These are phyloP conservation scores for Calamus simplicifolius DNA, from an alignment of 176 grass and related monocot genomes.

Conservation along the genomic window DNA sequence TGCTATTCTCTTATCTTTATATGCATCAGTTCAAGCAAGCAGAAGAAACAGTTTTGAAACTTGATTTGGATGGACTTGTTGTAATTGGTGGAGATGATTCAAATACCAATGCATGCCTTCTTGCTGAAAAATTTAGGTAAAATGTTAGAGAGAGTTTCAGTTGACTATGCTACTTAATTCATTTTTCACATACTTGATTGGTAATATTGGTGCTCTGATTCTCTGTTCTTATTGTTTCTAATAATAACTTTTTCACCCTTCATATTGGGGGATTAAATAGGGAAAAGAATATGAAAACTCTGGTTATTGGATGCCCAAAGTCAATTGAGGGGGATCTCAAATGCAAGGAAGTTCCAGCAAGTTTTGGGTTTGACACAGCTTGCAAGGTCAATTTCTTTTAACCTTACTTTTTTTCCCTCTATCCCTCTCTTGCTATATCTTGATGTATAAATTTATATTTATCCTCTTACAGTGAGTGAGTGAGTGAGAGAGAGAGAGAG, in stretches of 20 bases:
- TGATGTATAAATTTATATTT: too few relatives aligned
- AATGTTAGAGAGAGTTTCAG: background rate
- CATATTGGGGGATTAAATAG: conserved; percentile 29
- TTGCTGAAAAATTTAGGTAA: conserved; percentile 90
- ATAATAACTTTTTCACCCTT: background rate
- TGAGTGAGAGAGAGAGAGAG: too few relatives aligned
- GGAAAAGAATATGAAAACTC: conserved; percentile 78
- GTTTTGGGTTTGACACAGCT: conserved; percentile 99
- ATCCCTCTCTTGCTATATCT: too few relatives aligned
- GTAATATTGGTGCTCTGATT: background rate
- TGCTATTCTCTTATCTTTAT: background rate
- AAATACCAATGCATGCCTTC: conserved; percentile 96
- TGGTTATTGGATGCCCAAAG: conserved; percentile 96
- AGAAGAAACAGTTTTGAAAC: conserved; percentile 72
- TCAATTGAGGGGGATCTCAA: conserved; percentile 97
- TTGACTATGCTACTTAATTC: background rate
- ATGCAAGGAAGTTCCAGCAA: conserved; percentile 93
- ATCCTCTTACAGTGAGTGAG: too few relatives aligned
- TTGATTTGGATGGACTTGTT: conserved; percentile 91
- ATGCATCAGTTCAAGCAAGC: conserved; percentile 83
- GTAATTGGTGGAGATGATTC: conserved; percentile 99
- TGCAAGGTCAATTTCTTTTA: conserved; percentile 54
- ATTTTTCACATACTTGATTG: background rate
- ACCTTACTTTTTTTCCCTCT: background rate
- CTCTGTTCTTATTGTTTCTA: background rate